phyloP scores from a whole-genome alignment of 768 basidiomycete genomes.

The Lepiota brunneoincarnata region DNA sequence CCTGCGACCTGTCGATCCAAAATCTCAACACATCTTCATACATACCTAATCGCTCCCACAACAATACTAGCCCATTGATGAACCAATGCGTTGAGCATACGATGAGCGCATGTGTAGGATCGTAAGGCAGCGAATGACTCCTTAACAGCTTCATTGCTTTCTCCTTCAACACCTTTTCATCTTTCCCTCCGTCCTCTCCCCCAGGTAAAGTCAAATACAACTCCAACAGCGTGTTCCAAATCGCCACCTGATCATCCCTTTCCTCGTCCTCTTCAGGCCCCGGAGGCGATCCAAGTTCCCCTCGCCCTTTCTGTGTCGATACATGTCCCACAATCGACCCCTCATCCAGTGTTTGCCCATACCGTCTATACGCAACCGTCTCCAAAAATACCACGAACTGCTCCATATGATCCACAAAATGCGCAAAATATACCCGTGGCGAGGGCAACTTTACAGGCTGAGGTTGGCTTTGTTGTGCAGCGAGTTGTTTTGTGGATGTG shows the following conservation, averaged over 20 bases:
- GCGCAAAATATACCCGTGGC: slow-evolving; percentile 85
- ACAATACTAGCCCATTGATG: slow-evolving; percentile 78
- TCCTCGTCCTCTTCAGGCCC: slow-evolving; percentile 46
- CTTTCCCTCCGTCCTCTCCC: slow-evolving; percentile 18
- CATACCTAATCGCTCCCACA: slow-evolving; percentile 96
- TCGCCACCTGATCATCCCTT: slow-evolving; percentile 69
- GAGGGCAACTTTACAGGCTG: slow-evolving; percentile 60
- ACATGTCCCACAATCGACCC: slow-evolving; percentile 21
- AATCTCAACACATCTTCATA: slow-evolving; percentile 93
- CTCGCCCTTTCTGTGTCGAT: slow-evolving; percentile 12
- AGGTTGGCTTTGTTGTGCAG: slow-evolving; percentile 11
- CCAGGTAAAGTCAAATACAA: slow-evolving; percentile 73
- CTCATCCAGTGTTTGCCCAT: slow-evolving; percentile 69
- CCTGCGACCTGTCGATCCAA: slow-evolving; percentile 77
- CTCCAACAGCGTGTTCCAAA: slow-evolving; percentile 96
- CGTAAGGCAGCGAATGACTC: slow-evolving; percentile 67
- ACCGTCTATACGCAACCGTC: slow-evolving; percentile 74
- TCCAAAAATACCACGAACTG: slow-evolving; percentile 89
- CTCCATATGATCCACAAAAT: slow-evolving; percentile 86
- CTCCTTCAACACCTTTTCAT: slow-evolving; percentile 37
- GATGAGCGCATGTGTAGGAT: slow-evolving; percentile 90
- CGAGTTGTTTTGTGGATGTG: slow-evolving; percentile 27
- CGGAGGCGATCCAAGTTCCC: slow-evolving; percentile 9
- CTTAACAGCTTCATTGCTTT: slow-evolving; percentile 77
- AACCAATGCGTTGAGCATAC: slow-evolving; percentile 85